phyloP scores from a whole-genome alignment of 495 filamentous ascomycete species.

The Trichocladium uniseriatum region DNA sequence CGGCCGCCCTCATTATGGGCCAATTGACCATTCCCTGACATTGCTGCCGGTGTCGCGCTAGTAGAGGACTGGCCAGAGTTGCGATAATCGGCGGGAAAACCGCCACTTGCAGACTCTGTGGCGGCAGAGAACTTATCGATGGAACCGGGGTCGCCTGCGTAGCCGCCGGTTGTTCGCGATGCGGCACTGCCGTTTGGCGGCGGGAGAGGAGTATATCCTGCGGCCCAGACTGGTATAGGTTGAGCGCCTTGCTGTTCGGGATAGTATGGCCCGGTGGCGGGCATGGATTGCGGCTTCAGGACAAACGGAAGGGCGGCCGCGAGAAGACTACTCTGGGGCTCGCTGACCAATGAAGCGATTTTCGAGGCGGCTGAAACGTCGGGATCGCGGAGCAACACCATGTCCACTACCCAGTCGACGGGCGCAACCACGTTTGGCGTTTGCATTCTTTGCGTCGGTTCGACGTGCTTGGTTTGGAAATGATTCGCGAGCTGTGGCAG shows the following conservation, averaged over 20 bases:
- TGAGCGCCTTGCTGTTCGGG: neutral
- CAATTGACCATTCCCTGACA: slow-evolving; percentile 3
- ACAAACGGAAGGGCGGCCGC: slow-evolving; percentile 47
- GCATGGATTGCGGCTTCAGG: slow-evolving; percentile 7
- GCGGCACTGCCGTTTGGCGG: neutral
- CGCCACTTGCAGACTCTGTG: neutral
- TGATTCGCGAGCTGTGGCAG: slow-evolving; percentile 56
- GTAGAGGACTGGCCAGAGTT: neutral
- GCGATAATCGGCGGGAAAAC: neutral
- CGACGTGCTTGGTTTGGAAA: slow-evolving; percentile 53
- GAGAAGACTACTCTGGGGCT: slow-evolving; percentile 52
- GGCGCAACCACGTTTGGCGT: slow-evolving; percentile 13
- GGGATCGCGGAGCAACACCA: slow-evolving; percentile 64
- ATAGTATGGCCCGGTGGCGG: neutral
- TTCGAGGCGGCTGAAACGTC: slow-evolving; percentile 40
- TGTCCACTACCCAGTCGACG: slow-evolving; percentile 57
- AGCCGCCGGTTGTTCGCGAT: neutral
- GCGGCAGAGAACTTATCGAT: neutral
- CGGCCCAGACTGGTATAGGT: neutral
- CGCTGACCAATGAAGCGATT: slow-evolving; percentile 32
- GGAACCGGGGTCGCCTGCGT: too few relatives aligned
- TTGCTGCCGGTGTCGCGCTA: neutral
- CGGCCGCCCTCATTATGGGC: neutral
- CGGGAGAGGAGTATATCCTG: neutral
- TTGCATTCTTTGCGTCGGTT: slow-evolving; percentile 19